Percentiles rank a stretch among this genome's conserved stretches.
These are phyloP conservation scores for Blastobotrys peoriensis DNA, from an alignment of 805 yeast species.

Conservation along the genomic window DNA sequence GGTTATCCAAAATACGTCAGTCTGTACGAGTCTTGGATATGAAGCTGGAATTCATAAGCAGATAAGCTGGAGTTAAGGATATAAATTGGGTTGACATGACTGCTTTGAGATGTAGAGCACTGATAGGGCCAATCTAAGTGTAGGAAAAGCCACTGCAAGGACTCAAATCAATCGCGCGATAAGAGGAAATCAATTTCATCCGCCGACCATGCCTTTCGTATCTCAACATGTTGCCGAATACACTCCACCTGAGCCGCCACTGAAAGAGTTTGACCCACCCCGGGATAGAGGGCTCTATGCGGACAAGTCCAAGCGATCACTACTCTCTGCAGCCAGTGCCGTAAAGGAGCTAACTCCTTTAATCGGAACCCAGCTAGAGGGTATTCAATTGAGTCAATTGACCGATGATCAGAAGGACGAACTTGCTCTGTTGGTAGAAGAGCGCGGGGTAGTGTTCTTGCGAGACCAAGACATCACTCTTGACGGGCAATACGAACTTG, in stretches of 20 bases:
- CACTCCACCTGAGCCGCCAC: constrained; percentile 8
- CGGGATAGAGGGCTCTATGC: constrained; percentile 10
- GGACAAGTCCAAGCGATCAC: constrained; percentile 6
- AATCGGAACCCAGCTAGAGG: constrained; percentile 60
- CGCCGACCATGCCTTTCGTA: constrained; percentile 12
- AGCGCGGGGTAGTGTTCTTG: constrained; percentile 47
- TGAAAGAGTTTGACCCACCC: constrained; percentile 11
- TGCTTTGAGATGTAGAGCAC: too few species aligned
- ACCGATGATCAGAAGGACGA: constrained; percentile 51
- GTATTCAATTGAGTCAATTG: constrained; percentile 54
- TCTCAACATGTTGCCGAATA: constrained; percentile 4
- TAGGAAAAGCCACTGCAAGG: too few species aligned
- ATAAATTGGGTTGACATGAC: too few species aligned
- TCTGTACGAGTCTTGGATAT: too few species aligned
- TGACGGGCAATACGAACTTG: constrained; percentile 25
- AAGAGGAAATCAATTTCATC: too few species aligned
- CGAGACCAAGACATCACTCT: constrained; percentile 37
- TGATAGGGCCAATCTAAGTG: too few species aligned
- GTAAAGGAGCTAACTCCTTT: constrained; percentile 47
- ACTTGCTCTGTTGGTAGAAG: constrained; percentile 41
- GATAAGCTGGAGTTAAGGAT: too few species aligned
- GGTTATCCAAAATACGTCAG: too few species aligned
- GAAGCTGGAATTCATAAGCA: too few species aligned
- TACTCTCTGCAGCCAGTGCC: constrained; percentile 9
- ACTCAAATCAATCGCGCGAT: too few species aligned